A percentile compares a stretch with the other conserved stretches of the same genome.
These are phyloP conservation scores for Plectosphaerella cucumerina DNA, from an alignment of 2,329 filamentous ascomycete genomes.

Conservation along the genomic window DNA sequence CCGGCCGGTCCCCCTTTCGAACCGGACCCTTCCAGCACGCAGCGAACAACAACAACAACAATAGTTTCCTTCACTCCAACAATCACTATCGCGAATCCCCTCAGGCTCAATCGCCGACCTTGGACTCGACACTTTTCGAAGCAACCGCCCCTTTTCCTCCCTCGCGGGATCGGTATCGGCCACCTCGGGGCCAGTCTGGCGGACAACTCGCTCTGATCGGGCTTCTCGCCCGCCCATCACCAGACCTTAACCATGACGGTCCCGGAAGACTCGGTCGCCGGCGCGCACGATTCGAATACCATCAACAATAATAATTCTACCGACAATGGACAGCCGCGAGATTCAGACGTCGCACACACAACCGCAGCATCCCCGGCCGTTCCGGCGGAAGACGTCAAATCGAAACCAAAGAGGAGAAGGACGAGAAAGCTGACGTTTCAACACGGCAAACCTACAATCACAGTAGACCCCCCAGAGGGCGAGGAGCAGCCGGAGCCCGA, in stretches of 20 bases:
- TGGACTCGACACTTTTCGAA: conserved; percentile 2
- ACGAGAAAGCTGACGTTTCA: neutral
- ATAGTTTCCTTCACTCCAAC: neutral
- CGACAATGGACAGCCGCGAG: conserved; percentile 19
- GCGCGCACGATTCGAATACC: neutral
- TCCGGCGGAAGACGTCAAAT: neutral
- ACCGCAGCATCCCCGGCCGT: conserved; percentile 16
- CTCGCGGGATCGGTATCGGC: conserved; percentile 13
- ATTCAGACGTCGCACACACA: conserved; percentile 18
- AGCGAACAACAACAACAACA: conserved; percentile 1
- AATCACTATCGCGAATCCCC: neutral
- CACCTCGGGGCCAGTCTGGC: conserved; percentile 33
- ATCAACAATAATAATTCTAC: conserved; percentile 9
- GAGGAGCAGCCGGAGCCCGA: conserved; percentile 19
- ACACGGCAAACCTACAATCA: conserved; percentile 8
- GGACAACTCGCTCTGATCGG: conserved; percentile 35
- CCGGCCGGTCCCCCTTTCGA: conserved; percentile 6
- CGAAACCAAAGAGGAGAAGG: neutral
- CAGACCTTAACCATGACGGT: conserved; percentile 16
- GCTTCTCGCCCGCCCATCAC: conserved; percentile 16
- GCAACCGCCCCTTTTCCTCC: conserved; percentile 5
- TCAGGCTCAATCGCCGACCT: neutral
- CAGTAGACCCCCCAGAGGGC: conserved; percentile 31
- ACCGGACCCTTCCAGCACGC: neutral
- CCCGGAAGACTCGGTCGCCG: neutral